A percentile compares a stretch with the other conserved stretches of the same genome.
phyloP scores from a whole-genome alignment of 2,329 filamentous ascomycete genomes.

The Penicillium paneum region DNA sequence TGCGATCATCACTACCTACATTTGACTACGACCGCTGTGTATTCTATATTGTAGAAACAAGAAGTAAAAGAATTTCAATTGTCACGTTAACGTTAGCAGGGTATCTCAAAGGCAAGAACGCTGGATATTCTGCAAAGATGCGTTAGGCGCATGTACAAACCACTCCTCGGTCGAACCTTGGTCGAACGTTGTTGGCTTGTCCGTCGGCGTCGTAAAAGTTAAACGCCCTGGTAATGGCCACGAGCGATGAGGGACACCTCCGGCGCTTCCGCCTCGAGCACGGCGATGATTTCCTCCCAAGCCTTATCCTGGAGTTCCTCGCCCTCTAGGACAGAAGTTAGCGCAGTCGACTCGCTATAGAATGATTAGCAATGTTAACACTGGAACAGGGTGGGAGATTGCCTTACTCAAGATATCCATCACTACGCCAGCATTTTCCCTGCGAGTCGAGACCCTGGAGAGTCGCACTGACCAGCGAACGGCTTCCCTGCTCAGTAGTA shows the following conservation, averaged over 20 bases:
- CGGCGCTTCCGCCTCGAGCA: conserved; percentile 28
- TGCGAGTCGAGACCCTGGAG: conserved; percentile 43
- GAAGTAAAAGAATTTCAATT: not conserved
- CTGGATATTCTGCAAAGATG: not conserved
- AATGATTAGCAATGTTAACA: conserved; percentile 15
- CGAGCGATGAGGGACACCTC: conserved; percentile 15
- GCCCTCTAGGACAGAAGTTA: conserved; percentile 35
- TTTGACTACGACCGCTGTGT: not conserved
- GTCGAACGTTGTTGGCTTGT: not conserved
- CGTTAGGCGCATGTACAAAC: not conserved
- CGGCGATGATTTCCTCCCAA: conserved; percentile 42
- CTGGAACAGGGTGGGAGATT: not conserved
- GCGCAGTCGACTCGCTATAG: conserved; percentile 32
- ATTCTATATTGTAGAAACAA: not conserved
- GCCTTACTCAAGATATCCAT: conserved; percentile 38
- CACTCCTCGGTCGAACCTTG: not conserved
- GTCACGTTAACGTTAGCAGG: not conserved
- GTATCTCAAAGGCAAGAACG: conserved; percentile 4
- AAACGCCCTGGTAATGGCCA: conserved; percentile 4
- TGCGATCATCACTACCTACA: not conserved
- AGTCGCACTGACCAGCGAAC: conserved; percentile 44
- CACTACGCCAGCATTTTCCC: conserved; percentile 45
- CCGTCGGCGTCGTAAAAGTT: not conserved
- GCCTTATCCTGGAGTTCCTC: conserved; percentile 37
- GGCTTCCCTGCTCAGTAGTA: conserved; percentile 44